Evolutionary conservation across 768 basidiomycete species (phyloP).

Genomic region (Boletus speciosus): DNA sequence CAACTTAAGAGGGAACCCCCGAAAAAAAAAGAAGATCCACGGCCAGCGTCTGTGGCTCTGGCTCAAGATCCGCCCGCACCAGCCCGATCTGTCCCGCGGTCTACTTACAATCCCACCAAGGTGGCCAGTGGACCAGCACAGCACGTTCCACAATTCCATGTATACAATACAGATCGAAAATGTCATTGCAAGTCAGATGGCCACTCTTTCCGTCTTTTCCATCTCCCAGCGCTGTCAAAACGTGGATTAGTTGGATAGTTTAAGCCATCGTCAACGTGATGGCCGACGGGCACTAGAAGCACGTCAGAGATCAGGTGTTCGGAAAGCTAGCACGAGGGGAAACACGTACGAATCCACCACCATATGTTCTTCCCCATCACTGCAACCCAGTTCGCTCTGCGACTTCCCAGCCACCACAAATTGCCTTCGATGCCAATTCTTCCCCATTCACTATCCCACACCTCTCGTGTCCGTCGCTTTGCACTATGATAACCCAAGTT

Average conservation of each 20-base stretch:
- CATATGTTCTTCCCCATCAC: conserved; percentile 71
- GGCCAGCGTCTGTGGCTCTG: neutral
- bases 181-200: conserved; percentile 57
- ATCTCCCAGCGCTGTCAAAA: conserved; percentile 65
- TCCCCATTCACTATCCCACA: conserved; percentile 86
- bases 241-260: conserved; percentile 68
- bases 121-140: neutral
- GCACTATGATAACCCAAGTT: conserved; percentile 36
- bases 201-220: conserved; percentile 68
- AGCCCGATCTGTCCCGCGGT: neutral
- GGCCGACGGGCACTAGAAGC: conserved; percentile 49
- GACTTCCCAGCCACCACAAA: conserved; percentile 79
- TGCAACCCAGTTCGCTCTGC: conserved; percentile 64
- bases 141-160: neutral
- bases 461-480: conserved; percentile 40
- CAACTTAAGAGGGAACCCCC: neutral
- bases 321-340: neutral
- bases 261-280: conserved; percentile 53
- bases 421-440: conserved; percentile 70
- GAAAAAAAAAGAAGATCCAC: neutral
- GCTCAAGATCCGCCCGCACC: conserved; percentile 21
- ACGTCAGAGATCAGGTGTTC: neutral
- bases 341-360: conserved; percentile 77
- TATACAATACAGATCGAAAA: neutral
- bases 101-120: neutral